These are phyloP conservation scores for Tephrocybe sp. DNA, from an alignment of 768 basidiomycete species.

Conservation along the genomic window DNA sequence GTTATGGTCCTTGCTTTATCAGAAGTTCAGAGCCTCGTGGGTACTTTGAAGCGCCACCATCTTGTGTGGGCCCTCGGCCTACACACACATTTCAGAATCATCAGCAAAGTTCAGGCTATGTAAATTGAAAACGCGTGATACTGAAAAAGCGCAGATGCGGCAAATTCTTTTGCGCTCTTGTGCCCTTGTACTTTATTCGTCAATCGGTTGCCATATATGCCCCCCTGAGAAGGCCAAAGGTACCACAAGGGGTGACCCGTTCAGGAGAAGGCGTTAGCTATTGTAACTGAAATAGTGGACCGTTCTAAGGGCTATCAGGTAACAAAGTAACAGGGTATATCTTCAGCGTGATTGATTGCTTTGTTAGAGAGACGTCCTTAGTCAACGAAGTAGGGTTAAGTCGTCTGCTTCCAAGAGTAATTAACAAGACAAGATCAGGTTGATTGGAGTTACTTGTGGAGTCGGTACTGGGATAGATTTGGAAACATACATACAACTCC, in stretches of 20 bases:
- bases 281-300: not conserved
- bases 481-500: not conserved
- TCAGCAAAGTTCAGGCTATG: not conserved
- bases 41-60: not conserved
- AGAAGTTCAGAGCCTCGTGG: not conserved
- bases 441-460: not conserved
- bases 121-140: not conserved
- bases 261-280: not conserved
- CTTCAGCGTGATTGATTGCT: constrained; percentile 6
- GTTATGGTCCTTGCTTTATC: not conserved
- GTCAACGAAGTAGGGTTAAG: constrained; percentile 2
- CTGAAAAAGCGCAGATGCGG: not conserved
- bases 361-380: constrained; percentile 3
- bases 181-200: constrained; percentile 4
- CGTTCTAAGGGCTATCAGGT: constrained; percentile 5
- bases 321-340: not conserved
- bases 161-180: not conserved
- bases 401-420: not conserved
- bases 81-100: not conserved
- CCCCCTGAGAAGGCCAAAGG: not conserved
- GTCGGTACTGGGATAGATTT: not conserved
- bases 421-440: not conserved
- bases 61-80: not conserved
- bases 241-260: not conserved
- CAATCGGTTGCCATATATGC: constrained; percentile 1